Conservation (phyloP, 1,284 basidiomycete species). For the Thecaphora thlaspeos region DNA sequence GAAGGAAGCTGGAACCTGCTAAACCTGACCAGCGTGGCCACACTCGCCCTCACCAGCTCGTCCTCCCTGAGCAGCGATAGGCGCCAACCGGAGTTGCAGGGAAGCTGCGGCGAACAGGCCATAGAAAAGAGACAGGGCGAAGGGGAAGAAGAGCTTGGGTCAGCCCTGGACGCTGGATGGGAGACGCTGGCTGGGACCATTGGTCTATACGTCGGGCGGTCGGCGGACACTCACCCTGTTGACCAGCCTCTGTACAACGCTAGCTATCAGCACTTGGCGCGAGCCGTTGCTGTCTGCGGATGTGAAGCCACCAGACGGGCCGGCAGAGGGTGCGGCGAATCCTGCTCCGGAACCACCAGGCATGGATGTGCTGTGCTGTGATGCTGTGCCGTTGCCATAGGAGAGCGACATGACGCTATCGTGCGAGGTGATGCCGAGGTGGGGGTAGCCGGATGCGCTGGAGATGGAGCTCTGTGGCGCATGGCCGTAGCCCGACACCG, state of each 20-base stretch:
- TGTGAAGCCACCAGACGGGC: not conserved
- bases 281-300: constrained; percentile 3
- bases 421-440: not conserved
- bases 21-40: constrained; percentile 47
- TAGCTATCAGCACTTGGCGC: constrained; percentile 42
- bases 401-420: not conserved
- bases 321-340: no score
- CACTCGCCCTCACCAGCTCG: constrained; percentile 41
- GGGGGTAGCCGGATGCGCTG: constrained; percentile 1
- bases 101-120: constrained; percentile 15
- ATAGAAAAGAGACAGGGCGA: not conserved
- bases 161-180: no score
- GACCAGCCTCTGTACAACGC: constrained; percentile 47
- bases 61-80: constrained; percentile 46
- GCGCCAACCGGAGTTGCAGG: constrained; percentile 43
- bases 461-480: not conserved
- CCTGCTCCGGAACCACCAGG: not conserved
- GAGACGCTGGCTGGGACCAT: no score
- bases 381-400: not conserved
- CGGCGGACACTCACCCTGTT: constrained; percentile 38
- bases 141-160: not conserved
- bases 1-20: constrained; percentile 37
- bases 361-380: not conserved
- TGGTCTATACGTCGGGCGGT: no score
- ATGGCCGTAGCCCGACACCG: not conserved